Conservation (phyloP, 768 basidiomycete genomes). For the Tylopilus balloui region DNA sequence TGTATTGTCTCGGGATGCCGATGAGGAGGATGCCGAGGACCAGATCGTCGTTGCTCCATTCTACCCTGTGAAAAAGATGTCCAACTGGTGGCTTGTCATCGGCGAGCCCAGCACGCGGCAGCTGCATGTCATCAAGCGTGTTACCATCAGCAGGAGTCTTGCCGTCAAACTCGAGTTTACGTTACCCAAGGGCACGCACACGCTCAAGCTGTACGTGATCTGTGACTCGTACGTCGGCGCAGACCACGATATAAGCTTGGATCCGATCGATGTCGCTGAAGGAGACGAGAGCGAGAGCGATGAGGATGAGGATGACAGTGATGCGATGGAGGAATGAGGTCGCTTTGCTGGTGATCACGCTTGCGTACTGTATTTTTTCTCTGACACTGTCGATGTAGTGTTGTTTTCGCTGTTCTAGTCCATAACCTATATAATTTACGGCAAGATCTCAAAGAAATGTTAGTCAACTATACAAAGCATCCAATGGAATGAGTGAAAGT, state of each 20-base stretch:
- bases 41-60: constrained; percentile 89
- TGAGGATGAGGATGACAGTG: constrained; percentile 58
- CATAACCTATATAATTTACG: too few species aligned
- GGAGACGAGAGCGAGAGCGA: constrained; percentile 86
- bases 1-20: constrained; percentile 72
- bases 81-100: constrained; percentile 97
- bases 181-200: constrained; percentile 77
- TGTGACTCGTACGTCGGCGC: constrained; percentile 91
- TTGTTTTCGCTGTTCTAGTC: not conserved
- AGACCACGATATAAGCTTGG: constrained; percentile 85
- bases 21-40: constrained; percentile 69
- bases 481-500: too few species aligned
- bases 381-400: not conserved
- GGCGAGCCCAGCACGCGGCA: constrained; percentile 80
- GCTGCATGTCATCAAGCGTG: constrained; percentile 78
- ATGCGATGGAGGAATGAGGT: constrained; percentile 48
- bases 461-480: too few species aligned
- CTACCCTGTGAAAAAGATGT: constrained; percentile 86
- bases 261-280: constrained; percentile 81
- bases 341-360: not conserved
- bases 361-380: constrained; percentile 1
- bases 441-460: too few species aligned
- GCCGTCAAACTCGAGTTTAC: constrained; percentile 86
- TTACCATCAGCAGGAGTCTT: constrained; percentile 74
- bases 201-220: constrained; percentile 84